A percentile compares a stretch with the other conserved stretches of the same genome.
These are phyloP conservation scores for Calonectria hongkongensis DNA, from an alignment of 2,329 filamentous ascomycete genomes.

Conservation along the genomic window DNA sequence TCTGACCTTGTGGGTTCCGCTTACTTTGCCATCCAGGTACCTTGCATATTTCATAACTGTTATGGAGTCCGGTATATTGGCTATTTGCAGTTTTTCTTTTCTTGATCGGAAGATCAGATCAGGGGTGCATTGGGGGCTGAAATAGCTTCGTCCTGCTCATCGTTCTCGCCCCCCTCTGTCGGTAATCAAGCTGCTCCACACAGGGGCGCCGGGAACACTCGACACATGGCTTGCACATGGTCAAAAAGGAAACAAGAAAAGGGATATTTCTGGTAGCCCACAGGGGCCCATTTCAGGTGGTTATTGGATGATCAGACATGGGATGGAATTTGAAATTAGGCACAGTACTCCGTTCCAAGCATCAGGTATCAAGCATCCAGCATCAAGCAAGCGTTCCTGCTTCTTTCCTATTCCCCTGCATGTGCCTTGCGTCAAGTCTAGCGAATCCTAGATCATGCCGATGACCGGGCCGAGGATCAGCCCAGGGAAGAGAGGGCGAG, in stretches of 20 bases:
- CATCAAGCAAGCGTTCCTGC: constrained; percentile 41
- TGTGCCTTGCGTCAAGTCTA: constrained; percentile 44
- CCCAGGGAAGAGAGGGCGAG: constrained; percentile 36
- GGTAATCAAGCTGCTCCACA: not conserved
- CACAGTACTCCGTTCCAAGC: constrained; percentile 19
- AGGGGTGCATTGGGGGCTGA: constrained; percentile 35
- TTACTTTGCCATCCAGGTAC: constrained; percentile 38
- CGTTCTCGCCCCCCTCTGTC: not conserved
- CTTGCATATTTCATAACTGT: constrained; percentile 29
- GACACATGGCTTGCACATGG: constrained; percentile 33
- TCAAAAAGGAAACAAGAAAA: constrained; percentile 20
- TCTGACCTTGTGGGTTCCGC: constrained; percentile 33
- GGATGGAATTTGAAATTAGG: constrained; percentile 21
- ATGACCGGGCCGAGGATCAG: constrained; percentile 38
- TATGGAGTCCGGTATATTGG: constrained; percentile 18
- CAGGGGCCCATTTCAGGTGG: not conserved
- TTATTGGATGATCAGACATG: constrained; percentile 17
- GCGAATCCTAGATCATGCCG: constrained; percentile 43
- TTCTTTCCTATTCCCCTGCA: constrained; percentile 47
- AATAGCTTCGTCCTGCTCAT: constrained; percentile 29
- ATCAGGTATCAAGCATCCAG: constrained; percentile 14
- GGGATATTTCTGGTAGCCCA: constrained; percentile 38
- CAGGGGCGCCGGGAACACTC: constrained; percentile 15
- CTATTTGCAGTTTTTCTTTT: constrained; percentile 15
- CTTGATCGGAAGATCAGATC: constrained; percentile 34